phyloP scores from a whole-genome alignment of 768 basidiomycete species.

The Pulveroboletus ravenelii region DNA sequence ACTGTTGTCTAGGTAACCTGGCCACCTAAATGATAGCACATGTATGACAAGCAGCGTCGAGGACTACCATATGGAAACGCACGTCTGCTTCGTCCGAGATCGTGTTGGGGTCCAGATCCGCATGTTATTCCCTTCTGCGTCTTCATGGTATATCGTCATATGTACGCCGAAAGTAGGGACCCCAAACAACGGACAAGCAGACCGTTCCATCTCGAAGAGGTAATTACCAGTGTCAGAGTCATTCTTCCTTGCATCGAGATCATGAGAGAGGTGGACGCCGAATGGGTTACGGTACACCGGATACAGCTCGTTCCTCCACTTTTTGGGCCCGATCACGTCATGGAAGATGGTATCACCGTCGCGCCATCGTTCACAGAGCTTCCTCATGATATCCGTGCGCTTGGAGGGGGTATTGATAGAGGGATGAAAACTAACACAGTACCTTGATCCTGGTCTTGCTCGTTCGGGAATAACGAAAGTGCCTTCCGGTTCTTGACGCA shows the following conservation, averaged over 20 bases:
- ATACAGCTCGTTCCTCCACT: conserved; percentile 88
- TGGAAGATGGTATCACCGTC: conserved; percentile 52
- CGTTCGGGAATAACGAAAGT: conserved; percentile 41
- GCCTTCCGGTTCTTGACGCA: conserved; percentile 43
- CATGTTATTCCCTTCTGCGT: conserved; percentile 36
- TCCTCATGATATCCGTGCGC: conserved; percentile 58
- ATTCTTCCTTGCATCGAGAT: conserved; percentile 25
- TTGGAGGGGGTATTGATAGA: conserved; percentile 52
- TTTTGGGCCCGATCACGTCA: conserved; percentile 63
- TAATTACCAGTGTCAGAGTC: conserved; percentile 47
- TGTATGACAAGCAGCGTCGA: not conserved
- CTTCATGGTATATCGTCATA: conserved; percentile 60
- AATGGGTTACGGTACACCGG: conserved; percentile 70
- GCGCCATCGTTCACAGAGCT: conserved; percentile 73
- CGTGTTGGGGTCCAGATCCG: conserved; percentile 87
- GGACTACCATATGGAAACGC: conserved; percentile 24
- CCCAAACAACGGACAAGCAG: conserved; percentile 86
- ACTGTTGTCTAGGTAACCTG: conserved; percentile 83
- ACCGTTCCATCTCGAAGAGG: conserved; percentile 85
- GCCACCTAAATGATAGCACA: conserved; percentile 49
- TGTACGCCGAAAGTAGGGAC: conserved; percentile 91
- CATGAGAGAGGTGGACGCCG: conserved; percentile 40
- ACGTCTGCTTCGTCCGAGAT: conserved; percentile 86
- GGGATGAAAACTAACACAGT: conserved; percentile 44
- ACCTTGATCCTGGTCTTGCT: conserved; percentile 20